These are phyloP conservation scores for Solanum lignicaule DNA, from an alignment of 257 asterid species.

Conservation along the genomic window DNA sequence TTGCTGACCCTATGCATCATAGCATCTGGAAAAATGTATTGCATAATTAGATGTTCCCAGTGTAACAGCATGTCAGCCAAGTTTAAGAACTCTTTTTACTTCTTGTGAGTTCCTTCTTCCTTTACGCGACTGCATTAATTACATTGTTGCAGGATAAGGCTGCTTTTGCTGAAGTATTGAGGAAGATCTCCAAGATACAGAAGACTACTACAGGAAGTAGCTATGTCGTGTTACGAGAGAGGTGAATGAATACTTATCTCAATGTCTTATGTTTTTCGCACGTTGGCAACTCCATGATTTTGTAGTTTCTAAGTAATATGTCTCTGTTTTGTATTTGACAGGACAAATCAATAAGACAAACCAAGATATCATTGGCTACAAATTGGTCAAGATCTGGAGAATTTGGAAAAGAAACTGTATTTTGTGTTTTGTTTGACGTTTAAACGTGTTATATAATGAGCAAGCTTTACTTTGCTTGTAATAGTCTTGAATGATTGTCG, in stretches of 20 bases:
- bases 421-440: neutral
- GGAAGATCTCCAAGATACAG: slow-evolving; percentile 82
- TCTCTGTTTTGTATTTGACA: neutral
- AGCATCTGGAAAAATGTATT: neutral
- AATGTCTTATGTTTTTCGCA: neutral
- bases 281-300: neutral
- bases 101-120: neutral
- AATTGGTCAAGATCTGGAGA: neutral
- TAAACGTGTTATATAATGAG: neutral
- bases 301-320: neutral
- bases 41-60: neutral
- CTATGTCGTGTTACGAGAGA: slow-evolving; percentile 63
- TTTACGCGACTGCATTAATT: neutral
- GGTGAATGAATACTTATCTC: slow-evolving; percentile 1
- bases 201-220: slow-evolving; percentile 43
- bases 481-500: neutral
- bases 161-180: slow-evolving; percentile 69
- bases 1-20: neutral
- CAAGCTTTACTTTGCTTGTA: neutral
- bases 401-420: neutral
- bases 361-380: neutral
- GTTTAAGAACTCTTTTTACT: neutral
- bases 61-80: neutral
- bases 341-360: neutral
- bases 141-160: slow-evolving; percentile 65